phyloP scores from a whole-genome alignment of 345 rosid genomes.

The Carallia pectinifolia region DNA sequence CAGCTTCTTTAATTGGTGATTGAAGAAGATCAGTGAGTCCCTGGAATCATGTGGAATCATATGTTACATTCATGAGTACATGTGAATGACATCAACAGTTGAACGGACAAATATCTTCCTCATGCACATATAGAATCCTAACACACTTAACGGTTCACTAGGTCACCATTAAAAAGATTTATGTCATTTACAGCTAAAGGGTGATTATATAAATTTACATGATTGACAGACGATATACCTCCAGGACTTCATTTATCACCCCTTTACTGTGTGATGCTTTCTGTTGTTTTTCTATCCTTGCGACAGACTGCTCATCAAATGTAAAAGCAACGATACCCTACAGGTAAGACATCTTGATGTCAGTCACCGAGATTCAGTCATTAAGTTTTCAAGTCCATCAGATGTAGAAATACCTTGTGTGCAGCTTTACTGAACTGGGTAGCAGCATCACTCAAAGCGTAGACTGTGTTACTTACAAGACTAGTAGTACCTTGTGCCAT shows the following conservation, averaged over 20 bases:
- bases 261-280: constrained; percentile 84
- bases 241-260: constrained; percentile 84
- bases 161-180: no score
- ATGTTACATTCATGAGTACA: no score
- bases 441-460: constrained; percentile 93
- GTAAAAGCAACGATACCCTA: constrained; percentile 96
- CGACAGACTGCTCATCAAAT: constrained; percentile 83
- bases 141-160: no score
- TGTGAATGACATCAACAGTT: no score
- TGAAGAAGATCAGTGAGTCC: constrained; percentile 97
- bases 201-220: neutral
- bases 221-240: constrained; percentile 47
- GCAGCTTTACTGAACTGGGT: constrained; percentile 98
- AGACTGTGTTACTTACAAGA: constrained; percentile 85
- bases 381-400: constrained; percentile 8
- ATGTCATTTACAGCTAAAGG: no score
- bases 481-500: constrained; percentile 94
- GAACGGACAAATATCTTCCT: no score
- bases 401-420: constrained; percentile 63
- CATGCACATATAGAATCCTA: no score
- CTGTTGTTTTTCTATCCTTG: constrained; percentile 71
- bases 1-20: constrained; percentile 84
- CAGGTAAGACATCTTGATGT: constrained; percentile 16
- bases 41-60: constrained; percentile 32
- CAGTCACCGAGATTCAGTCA: neutral